Percentiles rank a stretch among this genome's conserved stretches.
Conservation (phyloP, 2,329 filamentous ascomycete species). For the Hymenoscyphus occultus region DNA sequence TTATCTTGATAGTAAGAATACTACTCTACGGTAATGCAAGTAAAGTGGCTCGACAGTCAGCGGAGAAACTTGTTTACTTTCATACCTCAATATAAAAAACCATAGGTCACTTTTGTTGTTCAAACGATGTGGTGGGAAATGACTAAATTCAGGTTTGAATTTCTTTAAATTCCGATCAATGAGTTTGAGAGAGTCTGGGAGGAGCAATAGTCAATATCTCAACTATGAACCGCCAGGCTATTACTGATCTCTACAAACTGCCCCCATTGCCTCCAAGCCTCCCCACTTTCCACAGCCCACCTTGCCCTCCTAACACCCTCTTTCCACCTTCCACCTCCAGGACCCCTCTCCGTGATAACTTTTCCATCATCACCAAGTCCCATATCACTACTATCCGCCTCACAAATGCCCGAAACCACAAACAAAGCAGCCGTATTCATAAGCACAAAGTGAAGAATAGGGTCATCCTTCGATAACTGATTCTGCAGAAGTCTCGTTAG, state of each 20-base stretch:
- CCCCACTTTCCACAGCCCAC: slow-evolving; percentile 84
- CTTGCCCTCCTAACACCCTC: slow-evolving; percentile 84
- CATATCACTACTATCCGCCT: slow-evolving; percentile 77
- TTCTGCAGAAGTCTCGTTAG: slow-evolving; percentile 73
- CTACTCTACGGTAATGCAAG: too few relatives aligned
- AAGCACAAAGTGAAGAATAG: slow-evolving; percentile 88
- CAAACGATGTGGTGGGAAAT: too few relatives aligned
- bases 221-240: slow-evolving; percentile 19
- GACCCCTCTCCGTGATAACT: slow-evolving; percentile 78
- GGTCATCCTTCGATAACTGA: slow-evolving; percentile 70
- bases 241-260: slow-evolving; percentile 74
- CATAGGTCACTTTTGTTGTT: too few relatives aligned
- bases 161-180: too few relatives aligned
- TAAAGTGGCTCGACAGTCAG: too few relatives aligned
- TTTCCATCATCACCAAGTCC: slow-evolving; percentile 75
- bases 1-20: too few relatives aligned
- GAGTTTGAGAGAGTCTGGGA: too few relatives aligned
- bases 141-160: too few relatives aligned
- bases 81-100: too few relatives aligned
- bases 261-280: slow-evolving; percentile 79
- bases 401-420: slow-evolving; percentile 81
- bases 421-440: slow-evolving; percentile 90
- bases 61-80: too few relatives aligned
- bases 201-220: neutral
- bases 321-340: slow-evolving; percentile 88